These are phyloP conservation scores for Apiotrichum siamense DNA, from an alignment of 1,284 basidiomycete genomes.

Conservation along the genomic window DNA sequence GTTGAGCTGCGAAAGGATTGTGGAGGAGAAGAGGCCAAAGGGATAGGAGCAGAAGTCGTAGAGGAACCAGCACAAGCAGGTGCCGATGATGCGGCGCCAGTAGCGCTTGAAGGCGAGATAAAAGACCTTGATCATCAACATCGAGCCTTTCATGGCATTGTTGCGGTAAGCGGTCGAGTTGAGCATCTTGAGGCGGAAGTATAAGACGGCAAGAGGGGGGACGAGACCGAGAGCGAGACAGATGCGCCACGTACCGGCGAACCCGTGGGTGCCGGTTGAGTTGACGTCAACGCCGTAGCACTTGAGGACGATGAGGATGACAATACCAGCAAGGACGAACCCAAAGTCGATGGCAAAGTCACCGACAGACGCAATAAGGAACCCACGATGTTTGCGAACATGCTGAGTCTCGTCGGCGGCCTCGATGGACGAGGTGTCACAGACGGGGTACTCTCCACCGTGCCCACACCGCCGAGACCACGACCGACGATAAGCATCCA, in stretches of 20 bases:
- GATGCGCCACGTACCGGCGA: too few species aligned
- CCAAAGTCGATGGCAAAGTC: constrained; percentile 45
- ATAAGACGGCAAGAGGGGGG: constrained; percentile 27
- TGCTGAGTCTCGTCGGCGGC: constrained; percentile 62
- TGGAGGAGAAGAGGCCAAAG: constrained; percentile 56
- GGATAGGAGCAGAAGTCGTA: constrained; percentile 60
- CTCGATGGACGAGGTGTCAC: constrained; percentile 61
- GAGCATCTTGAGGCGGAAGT: constrained; percentile 29
- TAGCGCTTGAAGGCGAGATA: too few species aligned
- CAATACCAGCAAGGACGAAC: constrained; percentile 19
- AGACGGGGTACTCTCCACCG: constrained; percentile 77
- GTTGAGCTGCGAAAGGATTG: constrained; percentile 57
- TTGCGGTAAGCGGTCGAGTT: constrained; percentile 29
- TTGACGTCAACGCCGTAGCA: too few species aligned
- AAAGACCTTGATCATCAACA: constrained; percentile 13
- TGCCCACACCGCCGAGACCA: constrained; percentile 64
- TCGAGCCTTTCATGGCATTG: constrained; percentile 20
- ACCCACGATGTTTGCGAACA: constrained; percentile 53
- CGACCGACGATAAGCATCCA: constrained; percentile 69
- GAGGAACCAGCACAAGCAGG: constrained; percentile 53
- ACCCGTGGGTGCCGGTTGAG: too few species aligned
- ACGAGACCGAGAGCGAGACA: constrained; percentile 26
- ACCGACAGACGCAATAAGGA: constrained; percentile 68
- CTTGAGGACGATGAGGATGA: constrained; percentile 24
- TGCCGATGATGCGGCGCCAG: too few species aligned